Evolutionary conservation across 1,284 basidiomycete species (phyloP), one percentile per base, ranked within the genome.

Genomic region (Boletus mariae): DNA sequence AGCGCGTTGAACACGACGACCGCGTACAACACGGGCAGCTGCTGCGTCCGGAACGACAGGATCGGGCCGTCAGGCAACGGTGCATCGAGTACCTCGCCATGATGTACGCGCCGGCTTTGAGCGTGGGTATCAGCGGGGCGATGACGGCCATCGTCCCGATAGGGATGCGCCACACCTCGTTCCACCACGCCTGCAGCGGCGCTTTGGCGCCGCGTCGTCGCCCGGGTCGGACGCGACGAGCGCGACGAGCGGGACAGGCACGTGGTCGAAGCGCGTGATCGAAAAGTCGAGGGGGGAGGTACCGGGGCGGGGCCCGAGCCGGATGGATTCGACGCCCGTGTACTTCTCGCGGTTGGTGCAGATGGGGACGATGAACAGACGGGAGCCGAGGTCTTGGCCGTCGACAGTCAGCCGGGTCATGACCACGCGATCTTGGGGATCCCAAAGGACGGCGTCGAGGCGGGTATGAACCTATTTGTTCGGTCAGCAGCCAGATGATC

Each of bases 31-130:
- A 82, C 67, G 5, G 80, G 79, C 71, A 74, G 76, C 52, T 81
- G 79, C 57, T 82, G 80, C 0, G 80, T 82, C n/a, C 80, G 74
- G 67, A 82, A 82, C 7, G 74, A 66, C 47, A 81, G 73, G 61
- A 82, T 80, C 1, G 79, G 78, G 4, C 77, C 38, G 71, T 64
- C 45, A 82, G 63, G 45, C 64, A 73, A 37, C 80, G 73, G 59
- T 75, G 73, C 70, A 76, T 73, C 5, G 80, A 80, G 51, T 82
- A 82, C 43, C 66, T 69, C 15, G 75, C 77, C 2, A 73, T 75
- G 43, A 82, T 79, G 57, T 71, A 79, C 3, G 79, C 75, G 10
- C 71, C 64, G n/a, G 72, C 66, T 56, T 80, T 81, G 49, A 78
- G 70, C 8, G 74, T 74, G 51, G 74, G 73, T 29, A 80, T 71